phyloP scores from a whole-genome alignment of 352 stramenopile genomes.

The Paralagenidium karlingii region DNA sequence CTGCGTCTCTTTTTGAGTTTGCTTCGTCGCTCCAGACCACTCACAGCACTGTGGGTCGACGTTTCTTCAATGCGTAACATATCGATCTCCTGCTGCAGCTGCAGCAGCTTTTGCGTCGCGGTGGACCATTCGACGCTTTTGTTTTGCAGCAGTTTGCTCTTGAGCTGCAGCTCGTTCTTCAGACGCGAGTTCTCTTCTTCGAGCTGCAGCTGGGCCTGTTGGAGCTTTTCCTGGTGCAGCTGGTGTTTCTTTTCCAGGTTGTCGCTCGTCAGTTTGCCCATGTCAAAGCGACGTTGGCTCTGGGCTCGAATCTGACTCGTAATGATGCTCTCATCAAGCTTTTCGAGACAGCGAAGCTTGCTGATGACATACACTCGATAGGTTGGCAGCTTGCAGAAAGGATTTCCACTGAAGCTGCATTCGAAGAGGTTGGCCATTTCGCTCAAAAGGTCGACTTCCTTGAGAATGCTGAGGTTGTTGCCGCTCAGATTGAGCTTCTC shows the following conservation, averaged over 20 bases:
- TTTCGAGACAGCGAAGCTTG: conserved; percentile 45
- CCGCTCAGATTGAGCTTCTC: conserved; percentile 54
- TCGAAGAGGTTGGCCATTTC: conserved; percentile 46
- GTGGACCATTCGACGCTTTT: conserved; percentile 74
- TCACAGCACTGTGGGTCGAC: too few species aligned
- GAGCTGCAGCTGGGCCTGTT: conserved; percentile 35
- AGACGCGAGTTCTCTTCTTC: conserved; percentile 62
- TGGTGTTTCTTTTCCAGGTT: conserved; percentile 45
- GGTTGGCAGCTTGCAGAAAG: conserved; percentile 58
- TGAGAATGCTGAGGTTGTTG: conserved; percentile 58
- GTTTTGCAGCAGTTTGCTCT: conserved; percentile 71
- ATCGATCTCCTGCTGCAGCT: conserved; percentile 68
- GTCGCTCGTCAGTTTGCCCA: conserved; percentile 8
- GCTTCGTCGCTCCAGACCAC: too few species aligned
- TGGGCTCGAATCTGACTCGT: conserved; percentile 31
- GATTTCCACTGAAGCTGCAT: conserved; percentile 49
- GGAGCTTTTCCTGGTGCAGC: conserved; percentile 37
- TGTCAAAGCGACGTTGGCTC: conserved; percentile 37
- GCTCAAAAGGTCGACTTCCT: conserved; percentile 48
- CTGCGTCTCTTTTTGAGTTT: too few species aligned
- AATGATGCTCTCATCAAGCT: conserved; percentile 36
- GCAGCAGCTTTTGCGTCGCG: conserved; percentile 57
- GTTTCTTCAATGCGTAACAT: conserved; percentile 57
- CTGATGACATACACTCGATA: conserved; percentile 65
- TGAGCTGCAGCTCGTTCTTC: conserved; percentile 64